Evolutionary conservation across 169 alveolate genomes (phyloP).

Genomic region (Eimeria praecox): DNA sequence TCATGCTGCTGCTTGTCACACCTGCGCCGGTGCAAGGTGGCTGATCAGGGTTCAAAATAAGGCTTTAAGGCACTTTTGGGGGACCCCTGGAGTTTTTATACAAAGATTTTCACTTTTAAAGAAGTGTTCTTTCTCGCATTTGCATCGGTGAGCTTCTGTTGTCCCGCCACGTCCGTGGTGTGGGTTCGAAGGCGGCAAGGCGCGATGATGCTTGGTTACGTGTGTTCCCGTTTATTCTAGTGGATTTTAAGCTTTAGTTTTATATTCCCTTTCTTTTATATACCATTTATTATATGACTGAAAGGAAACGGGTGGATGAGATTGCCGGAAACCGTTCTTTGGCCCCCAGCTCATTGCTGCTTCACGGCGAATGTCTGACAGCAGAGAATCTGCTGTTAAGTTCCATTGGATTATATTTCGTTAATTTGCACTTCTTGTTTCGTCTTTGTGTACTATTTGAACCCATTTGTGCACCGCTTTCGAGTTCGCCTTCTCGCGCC

Average conservation of each 20-base stretch:
- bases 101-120: neutral
- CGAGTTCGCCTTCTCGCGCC: neutral
- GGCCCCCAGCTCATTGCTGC: constrained; percentile 22
- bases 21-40: constrained; percentile 14
- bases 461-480: neutral
- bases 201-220: constrained; percentile 39
- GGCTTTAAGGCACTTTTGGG: neutral
- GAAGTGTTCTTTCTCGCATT: neutral
- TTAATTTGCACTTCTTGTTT: neutral
- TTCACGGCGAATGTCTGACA: constrained; percentile 4
- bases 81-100: neutral
- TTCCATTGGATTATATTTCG: neutral
- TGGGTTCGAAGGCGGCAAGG: constrained; percentile 56
- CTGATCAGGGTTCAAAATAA: neutral
- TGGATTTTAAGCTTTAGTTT: neutral
- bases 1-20: constrained; percentile 55
- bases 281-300: neutral
- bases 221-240: neutral
- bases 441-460: neutral
- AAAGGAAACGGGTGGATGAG: neutral
- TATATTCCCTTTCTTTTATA: neutral
- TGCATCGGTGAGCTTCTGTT: constrained; percentile 22
- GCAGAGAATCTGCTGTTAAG: neutral
- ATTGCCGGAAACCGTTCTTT: neutral
- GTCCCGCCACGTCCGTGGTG: constrained; percentile 26